phyloP scores from a whole-genome alignment of 768 basidiomycete species.

The Lactifluus pinguis region DNA sequence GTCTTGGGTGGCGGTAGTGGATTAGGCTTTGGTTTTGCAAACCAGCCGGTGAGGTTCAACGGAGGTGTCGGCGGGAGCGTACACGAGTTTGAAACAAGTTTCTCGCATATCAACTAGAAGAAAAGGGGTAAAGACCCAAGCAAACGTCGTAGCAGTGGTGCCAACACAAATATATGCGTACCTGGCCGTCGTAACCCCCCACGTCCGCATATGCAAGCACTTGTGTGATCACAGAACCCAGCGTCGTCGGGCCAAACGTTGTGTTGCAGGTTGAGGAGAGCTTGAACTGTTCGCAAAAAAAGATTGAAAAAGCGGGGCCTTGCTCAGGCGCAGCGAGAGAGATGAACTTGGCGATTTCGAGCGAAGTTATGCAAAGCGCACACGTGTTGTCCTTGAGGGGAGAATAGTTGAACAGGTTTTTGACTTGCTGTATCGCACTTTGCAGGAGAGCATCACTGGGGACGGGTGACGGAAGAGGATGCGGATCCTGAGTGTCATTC shows the following conservation, averaged over 20 bases:
- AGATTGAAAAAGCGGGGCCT: slow-evolving; percentile 47
- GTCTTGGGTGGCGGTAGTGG: slow-evolving; percentile 50
- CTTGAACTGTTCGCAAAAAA: slow-evolving; percentile 52
- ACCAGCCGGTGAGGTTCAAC: slow-evolving; percentile 60
- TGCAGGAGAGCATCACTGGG: slow-evolving; percentile 37
- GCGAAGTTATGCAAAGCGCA: slow-evolving; percentile 47
- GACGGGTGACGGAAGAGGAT: slow-evolving; percentile 52
- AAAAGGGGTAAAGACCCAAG: background rate
- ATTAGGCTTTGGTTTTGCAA: slow-evolving; percentile 67
- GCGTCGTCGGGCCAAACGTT: slow-evolving; percentile 36
- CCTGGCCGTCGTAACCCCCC: slow-evolving; percentile 67
- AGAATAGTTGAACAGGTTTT: slow-evolving; percentile 46
- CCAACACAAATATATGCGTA: slow-evolving; percentile 21
- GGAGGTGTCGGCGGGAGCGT: slow-evolving; percentile 47
- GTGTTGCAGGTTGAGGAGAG: slow-evolving; percentile 39
- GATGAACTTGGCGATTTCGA: slow-evolving; percentile 59
- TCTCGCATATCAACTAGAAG: slow-evolving; percentile 49
- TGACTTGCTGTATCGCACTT: slow-evolving; percentile 47
- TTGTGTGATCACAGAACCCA: slow-evolving; percentile 60
- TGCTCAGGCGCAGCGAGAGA: slow-evolving; percentile 53
- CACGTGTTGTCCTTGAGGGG: slow-evolving; percentile 46
- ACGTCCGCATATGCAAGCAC: slow-evolving; percentile 64
- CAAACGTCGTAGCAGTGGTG: background rate
- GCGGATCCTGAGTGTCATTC: slow-evolving; percentile 54
- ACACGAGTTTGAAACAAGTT: slow-evolving; percentile 45